These are phyloP conservation scores for Ceratonia siliqua DNA, from an alignment of 306 rosid species.

Conservation along the genomic window DNA sequence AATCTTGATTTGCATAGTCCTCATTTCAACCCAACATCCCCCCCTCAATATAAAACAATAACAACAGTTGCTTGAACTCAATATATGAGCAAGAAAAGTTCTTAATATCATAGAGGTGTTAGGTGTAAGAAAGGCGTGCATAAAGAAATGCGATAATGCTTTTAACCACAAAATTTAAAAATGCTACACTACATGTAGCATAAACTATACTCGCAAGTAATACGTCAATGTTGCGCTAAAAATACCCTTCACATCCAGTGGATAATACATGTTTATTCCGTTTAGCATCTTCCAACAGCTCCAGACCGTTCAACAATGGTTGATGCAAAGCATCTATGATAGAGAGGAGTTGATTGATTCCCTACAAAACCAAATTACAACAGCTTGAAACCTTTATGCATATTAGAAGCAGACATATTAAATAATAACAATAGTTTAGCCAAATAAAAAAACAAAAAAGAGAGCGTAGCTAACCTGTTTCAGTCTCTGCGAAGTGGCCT, in stretches of 20 bases:
- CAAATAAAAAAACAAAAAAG: not conserved
- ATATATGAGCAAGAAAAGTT: too few species aligned
- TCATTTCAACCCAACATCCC: not conserved
- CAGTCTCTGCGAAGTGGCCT: conserved; percentile 24
- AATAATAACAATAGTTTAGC: not conserved
- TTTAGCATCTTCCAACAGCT: conserved; percentile 42
- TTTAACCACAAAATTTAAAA: too few species aligned
- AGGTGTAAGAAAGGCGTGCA: too few species aligned
- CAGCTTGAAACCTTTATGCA: not conserved
- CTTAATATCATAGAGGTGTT: too few species aligned
- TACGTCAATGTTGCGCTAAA: not conserved
- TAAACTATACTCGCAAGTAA: not conserved
- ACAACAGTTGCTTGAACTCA: not conserved
- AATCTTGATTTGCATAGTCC: conserved; percentile 3
- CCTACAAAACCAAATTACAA: conserved; percentile 27
- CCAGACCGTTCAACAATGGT: conserved; percentile 45
- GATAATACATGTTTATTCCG: conserved; percentile 32
- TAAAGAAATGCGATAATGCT: too few species aligned
- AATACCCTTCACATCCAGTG: conserved; percentile 22
- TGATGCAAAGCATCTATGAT: conserved; percentile 37
- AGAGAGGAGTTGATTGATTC: conserved; percentile 42
- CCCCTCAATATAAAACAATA: not conserved
- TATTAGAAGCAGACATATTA: not conserved
- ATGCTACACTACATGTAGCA: too few species aligned
- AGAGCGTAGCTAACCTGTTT: conserved; percentile 46